These are phyloP conservation scores for Mycena crocata DNA, from an alignment of 768 basidiomycete species.

Conservation along the genomic window DNA sequence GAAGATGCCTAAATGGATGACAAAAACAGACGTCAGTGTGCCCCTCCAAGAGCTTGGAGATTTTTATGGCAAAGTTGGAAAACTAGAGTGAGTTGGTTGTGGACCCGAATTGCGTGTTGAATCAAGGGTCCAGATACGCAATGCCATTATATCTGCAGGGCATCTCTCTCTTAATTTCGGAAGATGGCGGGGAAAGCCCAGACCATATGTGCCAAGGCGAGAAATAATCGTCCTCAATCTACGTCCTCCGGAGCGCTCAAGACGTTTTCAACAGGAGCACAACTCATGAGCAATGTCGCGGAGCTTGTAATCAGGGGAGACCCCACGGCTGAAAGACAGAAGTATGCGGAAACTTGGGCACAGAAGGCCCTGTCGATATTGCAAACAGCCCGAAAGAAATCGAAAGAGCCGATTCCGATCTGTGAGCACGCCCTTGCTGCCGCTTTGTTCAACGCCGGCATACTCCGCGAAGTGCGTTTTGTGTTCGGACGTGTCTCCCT, in stretches of 20 bases:
- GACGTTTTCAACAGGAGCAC: conserved; percentile 13
- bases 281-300: conserved; percentile 30
- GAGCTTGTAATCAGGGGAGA: conserved; percentile 15
- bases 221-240: neutral
- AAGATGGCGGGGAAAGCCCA: neutral
- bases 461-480: conserved; percentile 37
- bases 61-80: conserved; percentile 55
- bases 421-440: conserved; percentile 55
- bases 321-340: conserved; percentile 19
- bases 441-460: conserved; percentile 57
- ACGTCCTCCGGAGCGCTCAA: neutral
- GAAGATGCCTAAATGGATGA: conserved; percentile 59
- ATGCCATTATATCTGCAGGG: conserved; percentile 60
- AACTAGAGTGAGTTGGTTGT: conserved; percentile 48
- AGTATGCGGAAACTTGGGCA: conserved; percentile 55
- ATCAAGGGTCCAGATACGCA: conserved; percentile 50
- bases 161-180: conserved; percentile 53
- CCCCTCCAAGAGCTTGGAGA: conserved; percentile 61
- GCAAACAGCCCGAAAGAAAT: conserved; percentile 33
- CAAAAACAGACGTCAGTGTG: conserved; percentile 56
- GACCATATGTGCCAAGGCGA: conserved; percentile 25
- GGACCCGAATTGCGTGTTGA: conserved; percentile 7
- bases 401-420: conserved; percentile 36
- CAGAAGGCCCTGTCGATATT: conserved; percentile 52
- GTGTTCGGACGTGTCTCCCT: neutral